Base-by-base conservation (phyloP, 2,329 filamentous ascomycete genomes). In the Xylaria sp. region DNA sequence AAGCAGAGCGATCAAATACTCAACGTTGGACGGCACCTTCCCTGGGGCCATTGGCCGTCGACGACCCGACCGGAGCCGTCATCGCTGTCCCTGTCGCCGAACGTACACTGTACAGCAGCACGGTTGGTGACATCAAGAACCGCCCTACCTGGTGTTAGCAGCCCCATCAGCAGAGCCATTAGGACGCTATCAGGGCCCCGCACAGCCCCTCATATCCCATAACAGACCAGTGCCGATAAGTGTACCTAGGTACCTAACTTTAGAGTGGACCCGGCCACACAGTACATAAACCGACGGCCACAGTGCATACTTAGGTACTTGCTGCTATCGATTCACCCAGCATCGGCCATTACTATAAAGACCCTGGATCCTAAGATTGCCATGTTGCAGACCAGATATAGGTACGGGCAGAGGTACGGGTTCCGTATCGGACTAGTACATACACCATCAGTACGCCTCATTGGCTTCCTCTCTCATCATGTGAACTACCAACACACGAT, bases 71-170 rank as follows among this genome's bases (percentile, higher is more conserved):
- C 37, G 40, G 48, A 48, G 51, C 43, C 51, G 47, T 54, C 17
- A 33, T 44, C 51, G 44, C 49, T 29, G 35, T 21, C 48, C 38
- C 31, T 27, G 38, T n/a, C 17, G 4, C 11, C 48, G n/a, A 43
- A 41, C 9, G 33, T 29, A 23, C 49, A 64, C 62, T 64, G 62
- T 64, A 37, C 37, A 31, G 19, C 31, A 49, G 55, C 51, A n/a
- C n/a, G 51, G 54, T 40, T 52, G 31, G 62, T 62, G 58, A 64
- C 62, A 64, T 64, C 58, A 62, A 58, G 58, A 35, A 43, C 19
- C n/a, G n/a, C n/a, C n/a, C n/a, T n/a, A n/a, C n/a, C n/a, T n/a
- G n/a, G n/a, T n/a, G n/a, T n/a, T n/a, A n/a, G n/a, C n/a, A 38
- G 41, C 57, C 43, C 56, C 60, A 56, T 51, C 23, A 23, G 2